phyloP scores from a whole-genome alignment of 108 stramenopile genomes.

The Skeletonema potamos region DNA sequence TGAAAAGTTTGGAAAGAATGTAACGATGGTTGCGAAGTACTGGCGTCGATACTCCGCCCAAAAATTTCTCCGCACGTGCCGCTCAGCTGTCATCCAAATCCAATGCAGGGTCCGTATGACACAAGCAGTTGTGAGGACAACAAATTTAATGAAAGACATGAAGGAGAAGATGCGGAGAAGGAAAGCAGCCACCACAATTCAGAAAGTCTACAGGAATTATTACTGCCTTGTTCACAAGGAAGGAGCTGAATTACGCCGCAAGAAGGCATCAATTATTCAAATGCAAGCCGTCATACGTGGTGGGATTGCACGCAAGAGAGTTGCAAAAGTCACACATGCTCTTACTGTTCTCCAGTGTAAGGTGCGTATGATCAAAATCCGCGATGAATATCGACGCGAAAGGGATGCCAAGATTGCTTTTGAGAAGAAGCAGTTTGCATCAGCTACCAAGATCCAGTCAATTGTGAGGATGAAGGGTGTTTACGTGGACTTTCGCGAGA shows the following conservation, averaged over 20 bases:
- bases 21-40: constrained; percentile 35
- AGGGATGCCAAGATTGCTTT: constrained; percentile 20
- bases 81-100: constrained; percentile 21
- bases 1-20: constrained; percentile 45
- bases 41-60: constrained; percentile 37
- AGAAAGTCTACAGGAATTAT: constrained; percentile 34
- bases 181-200: constrained; percentile 38
- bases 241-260: constrained; percentile 31
- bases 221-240: constrained; percentile 17
- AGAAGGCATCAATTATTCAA: constrained; percentile 22
- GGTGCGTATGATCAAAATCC: constrained; percentile 13
- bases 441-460: constrained; percentile 72
- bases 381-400: constrained; percentile 11
- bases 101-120: constrained; percentile 31
- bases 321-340: constrained; percentile 17
- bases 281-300: constrained; percentile 43
- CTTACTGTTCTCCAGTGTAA: constrained; percentile 31
- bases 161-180: constrained; percentile 28
- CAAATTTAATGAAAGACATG: constrained; percentile 31
- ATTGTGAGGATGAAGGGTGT: constrained; percentile 52
- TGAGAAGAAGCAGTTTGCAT: constrained; percentile 18
- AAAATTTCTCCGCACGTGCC: constrained; percentile 6
- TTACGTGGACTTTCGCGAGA: constrained; percentile 4
- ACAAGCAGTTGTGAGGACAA: constrained; percentile 22
- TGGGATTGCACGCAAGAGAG: constrained; percentile 29